These are phyloP conservation scores for Bothriochloa decipiens DNA, from an alignment of 176 grass and related monocot species.

Conservation along the genomic window DNA sequence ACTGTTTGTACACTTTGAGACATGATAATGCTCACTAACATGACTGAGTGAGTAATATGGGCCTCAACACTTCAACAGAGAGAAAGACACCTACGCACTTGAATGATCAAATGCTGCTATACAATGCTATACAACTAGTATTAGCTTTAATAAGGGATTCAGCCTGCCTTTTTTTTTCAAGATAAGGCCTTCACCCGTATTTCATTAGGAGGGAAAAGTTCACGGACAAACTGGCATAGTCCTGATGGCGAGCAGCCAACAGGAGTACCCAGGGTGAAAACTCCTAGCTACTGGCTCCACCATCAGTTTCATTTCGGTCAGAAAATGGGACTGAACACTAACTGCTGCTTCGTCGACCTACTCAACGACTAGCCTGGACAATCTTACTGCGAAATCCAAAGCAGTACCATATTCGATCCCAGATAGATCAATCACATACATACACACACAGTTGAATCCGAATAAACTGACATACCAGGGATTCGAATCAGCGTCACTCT, in stretches of 20 bases:
- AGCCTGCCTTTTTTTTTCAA: too few species aligned
- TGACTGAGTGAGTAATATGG: slow-evolving; percentile 9
- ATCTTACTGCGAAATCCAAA: background rate
- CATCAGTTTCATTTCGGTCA: background rate
- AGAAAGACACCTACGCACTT: slow-evolving; percentile 18
- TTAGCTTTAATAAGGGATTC: background rate
- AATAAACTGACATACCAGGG: background rate
- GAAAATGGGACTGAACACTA: background rate
- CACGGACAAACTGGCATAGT: too few species aligned
- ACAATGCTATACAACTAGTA: too few species aligned
- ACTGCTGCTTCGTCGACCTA: background rate
- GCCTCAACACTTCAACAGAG: slow-evolving; percentile 14
- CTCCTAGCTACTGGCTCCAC: too few species aligned
- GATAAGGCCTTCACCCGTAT: too few species aligned
- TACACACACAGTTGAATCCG: background rate
- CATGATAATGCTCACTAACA: slow-evolving; percentile 24
- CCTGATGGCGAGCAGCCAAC: too few species aligned
- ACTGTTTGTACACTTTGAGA: slow-evolving; percentile 30
- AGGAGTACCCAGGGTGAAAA: too few species aligned
- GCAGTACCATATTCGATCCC: background rate
- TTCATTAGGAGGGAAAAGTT: too few species aligned
- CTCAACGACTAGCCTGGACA: background rate
- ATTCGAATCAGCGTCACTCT: background rate
- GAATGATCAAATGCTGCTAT: background rate
- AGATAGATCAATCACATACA: background rate